These are phyloP conservation scores for Lichtheimia corymbifera DNA, from an alignment of 371 early-diverging fungal genomes.

Conservation along the genomic window DNA sequence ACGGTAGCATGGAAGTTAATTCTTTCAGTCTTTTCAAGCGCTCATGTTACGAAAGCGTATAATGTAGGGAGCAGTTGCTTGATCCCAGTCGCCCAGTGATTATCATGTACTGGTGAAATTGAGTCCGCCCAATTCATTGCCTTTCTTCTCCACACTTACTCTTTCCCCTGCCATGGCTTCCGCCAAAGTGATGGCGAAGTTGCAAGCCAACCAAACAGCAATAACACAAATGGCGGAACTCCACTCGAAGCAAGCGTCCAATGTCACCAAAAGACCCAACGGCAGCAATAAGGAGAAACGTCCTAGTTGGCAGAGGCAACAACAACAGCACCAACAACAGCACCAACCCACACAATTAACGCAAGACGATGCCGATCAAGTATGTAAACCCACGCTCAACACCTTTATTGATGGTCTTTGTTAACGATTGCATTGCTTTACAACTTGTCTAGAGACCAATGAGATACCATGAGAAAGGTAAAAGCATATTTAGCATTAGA, in stretches of 20 bases:
- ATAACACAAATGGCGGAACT: conserved; percentile 44
- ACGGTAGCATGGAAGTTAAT: too few species aligned
- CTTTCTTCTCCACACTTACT: conserved; percentile 4
- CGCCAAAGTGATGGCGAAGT: conserved; percentile 43
- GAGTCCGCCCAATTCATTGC: background rate
- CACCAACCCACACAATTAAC: background rate
- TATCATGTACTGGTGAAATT: too few species aligned
- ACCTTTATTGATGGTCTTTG: background rate
- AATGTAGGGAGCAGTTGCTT: too few species aligned
- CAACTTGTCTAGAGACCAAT: conserved; percentile 11
- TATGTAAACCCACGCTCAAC: background rate
- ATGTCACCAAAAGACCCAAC: conserved; percentile 10
- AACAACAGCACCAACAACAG: conserved; percentile 11
- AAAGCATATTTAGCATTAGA: too few species aligned
- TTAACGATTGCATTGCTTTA: background rate
- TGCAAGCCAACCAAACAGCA: conserved; percentile 40
- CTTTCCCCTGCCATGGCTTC: conserved; percentile 34
- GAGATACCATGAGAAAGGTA: conserved; percentile 21
- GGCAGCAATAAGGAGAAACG: conserved; percentile 13
- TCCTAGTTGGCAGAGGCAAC: conserved; percentile 10
- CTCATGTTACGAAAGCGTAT: too few species aligned
- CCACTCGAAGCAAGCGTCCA: conserved; percentile 46
- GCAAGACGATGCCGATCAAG: conserved; percentile 8
- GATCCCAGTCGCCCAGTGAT: too few species aligned
- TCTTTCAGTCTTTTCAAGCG: too few species aligned